These are phyloP conservation scores for Corniculantispora saksenae DNA, from an alignment of 2,329 filamentous ascomycete genomes.

Conservation along the genomic window DNA sequence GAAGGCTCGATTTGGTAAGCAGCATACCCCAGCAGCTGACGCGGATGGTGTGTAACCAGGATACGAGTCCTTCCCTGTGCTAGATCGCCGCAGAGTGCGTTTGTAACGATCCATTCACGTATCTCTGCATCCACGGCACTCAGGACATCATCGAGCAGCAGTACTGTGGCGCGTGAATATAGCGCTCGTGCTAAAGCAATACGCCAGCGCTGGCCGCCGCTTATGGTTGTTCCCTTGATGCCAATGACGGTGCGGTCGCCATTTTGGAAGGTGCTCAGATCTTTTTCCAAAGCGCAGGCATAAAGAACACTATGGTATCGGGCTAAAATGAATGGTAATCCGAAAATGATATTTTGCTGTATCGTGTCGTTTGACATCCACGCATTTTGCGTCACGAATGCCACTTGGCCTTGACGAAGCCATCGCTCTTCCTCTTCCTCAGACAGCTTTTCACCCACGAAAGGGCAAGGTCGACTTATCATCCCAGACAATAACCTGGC, in stretches of 20 bases:
- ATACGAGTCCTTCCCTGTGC: slow-evolving; percentile 67
- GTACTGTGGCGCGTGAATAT: slow-evolving; percentile 22
- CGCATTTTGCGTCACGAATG: slow-evolving; percentile 59
- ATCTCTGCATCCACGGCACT: slow-evolving; percentile 71
- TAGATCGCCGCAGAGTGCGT: slow-evolving; percentile 66
- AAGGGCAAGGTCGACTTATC: slow-evolving; percentile 1
- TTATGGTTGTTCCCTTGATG: slow-evolving; percentile 20
- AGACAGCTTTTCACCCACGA: no score
- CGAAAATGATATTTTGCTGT: slow-evolving; percentile 71
- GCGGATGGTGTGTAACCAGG: slow-evolving; percentile 74
- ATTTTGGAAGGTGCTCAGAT: slow-evolving; percentile 68
- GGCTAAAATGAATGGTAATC: slow-evolving; percentile 52
- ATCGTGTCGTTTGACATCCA: slow-evolving; percentile 79
- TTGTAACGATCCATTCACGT: slow-evolving; percentile 69
- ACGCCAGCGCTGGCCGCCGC: slow-evolving; percentile 22
- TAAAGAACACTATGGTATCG: background rate
- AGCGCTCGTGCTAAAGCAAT: slow-evolving; percentile 26
- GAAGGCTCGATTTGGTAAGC: slow-evolving; percentile 50
- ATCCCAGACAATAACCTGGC: slow-evolving; percentile 10
- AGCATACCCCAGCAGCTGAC: slow-evolving; percentile 62
- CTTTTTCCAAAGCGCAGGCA: slow-evolving; percentile 69
- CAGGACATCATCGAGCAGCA: slow-evolving; percentile 74
- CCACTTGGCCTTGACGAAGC: background rate
- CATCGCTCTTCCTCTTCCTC: background rate
- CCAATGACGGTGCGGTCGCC: slow-evolving; percentile 67